Conservation (phyloP, 805 yeast genomes). For the Cyberlindnera euphorbiiphila region DNA sequence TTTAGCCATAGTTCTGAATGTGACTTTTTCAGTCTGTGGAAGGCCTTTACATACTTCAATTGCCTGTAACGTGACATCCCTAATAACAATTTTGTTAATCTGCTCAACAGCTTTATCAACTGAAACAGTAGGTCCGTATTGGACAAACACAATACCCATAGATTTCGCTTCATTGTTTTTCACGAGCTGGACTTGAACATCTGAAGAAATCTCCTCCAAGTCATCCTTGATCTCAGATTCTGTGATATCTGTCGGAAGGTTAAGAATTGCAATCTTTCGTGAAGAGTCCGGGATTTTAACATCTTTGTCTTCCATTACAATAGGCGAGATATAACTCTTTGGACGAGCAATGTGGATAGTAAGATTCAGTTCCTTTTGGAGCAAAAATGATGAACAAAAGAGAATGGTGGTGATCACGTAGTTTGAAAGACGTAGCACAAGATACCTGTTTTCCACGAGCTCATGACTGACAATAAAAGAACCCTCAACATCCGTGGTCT, state of each 20-base stretch:
- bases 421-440: conserved; percentile 50
- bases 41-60: conserved; percentile 33
- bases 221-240: conserved; percentile 42
- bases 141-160: conserved; percentile 57
- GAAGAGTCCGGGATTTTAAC: conserved; percentile 34
- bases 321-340: conserved; percentile 39
- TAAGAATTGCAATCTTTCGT: conserved; percentile 42
- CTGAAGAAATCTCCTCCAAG: conserved; percentile 31
- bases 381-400: conserved; percentile 39
- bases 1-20: conserved; percentile 24
- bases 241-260: conserved; percentile 40
- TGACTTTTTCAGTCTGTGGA: conserved; percentile 17
- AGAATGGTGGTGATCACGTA: conserved; percentile 53
- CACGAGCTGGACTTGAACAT: conserved; percentile 4
- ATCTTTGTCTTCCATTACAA: conserved; percentile 3
- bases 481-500: conserved; percentile 40
- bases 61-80: conserved; percentile 34
- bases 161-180: conserved; percentile 45
- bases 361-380: conserved; percentile 31
- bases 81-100: conserved; percentile 35
- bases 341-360: conserved; percentile 40
- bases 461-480: conserved; percentile 35
- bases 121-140: conserved; percentile 26
- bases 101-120: conserved; percentile 24
- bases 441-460: conserved; percentile 31